phyloP scores from a whole-genome alignment of 495 filamentous ascomycete genomes.

The Cercophora scortea region DNA sequence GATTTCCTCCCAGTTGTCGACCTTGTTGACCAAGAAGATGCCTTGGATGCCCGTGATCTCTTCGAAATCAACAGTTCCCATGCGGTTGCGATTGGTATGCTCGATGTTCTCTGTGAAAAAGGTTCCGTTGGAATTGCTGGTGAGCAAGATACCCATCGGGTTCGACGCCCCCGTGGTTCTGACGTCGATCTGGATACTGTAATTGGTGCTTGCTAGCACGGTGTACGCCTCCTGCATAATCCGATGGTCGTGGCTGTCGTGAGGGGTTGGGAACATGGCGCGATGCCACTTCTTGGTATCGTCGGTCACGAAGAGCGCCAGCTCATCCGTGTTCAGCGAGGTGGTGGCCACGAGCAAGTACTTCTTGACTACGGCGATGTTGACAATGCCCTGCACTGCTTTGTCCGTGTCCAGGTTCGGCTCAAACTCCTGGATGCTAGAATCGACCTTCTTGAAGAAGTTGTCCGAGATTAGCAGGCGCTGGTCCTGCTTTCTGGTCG shows the following conservation, averaged over 20 bases:
- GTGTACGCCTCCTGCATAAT: slow-evolving; percentile 86
- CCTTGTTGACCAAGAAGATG: slow-evolving; percentile 80
- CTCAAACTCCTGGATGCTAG: slow-evolving; percentile 52
- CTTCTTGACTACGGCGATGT: slow-evolving; percentile 70
- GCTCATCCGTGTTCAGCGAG: slow-evolving; percentile 72
- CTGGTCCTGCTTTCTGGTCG: slow-evolving; percentile 54
- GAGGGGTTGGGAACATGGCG: slow-evolving; percentile 62
- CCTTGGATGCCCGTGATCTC: slow-evolving; percentile 85
- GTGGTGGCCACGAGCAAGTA: slow-evolving; percentile 78
- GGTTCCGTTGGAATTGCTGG: slow-evolving; percentile 92
- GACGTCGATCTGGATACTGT: slow-evolving; percentile 95
- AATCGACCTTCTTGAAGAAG: slow-evolving; percentile 55
- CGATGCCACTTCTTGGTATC: slow-evolving; percentile 82
- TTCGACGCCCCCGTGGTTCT: slow-evolving; percentile 53
- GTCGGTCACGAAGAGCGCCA: slow-evolving; percentile 74
- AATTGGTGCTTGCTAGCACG: slow-evolving; percentile 87
- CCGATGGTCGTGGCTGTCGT: slow-evolving; percentile 50
- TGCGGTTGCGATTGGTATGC: slow-evolving; percentile 72
- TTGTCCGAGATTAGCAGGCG: slow-evolving; percentile 72
- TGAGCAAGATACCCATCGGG: slow-evolving; percentile 80
- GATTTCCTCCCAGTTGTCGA: slow-evolving; percentile 77
- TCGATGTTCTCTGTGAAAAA: slow-evolving; percentile 88
- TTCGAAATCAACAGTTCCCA: slow-evolving; percentile 83
- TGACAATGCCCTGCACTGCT: slow-evolving; percentile 65
- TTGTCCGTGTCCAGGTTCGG: slow-evolving; percentile 65